Evolutionary conservation across 2,329 filamentous ascomycete genomes (phyloP).

Genomic region (Monilinia polystroma): DNA sequence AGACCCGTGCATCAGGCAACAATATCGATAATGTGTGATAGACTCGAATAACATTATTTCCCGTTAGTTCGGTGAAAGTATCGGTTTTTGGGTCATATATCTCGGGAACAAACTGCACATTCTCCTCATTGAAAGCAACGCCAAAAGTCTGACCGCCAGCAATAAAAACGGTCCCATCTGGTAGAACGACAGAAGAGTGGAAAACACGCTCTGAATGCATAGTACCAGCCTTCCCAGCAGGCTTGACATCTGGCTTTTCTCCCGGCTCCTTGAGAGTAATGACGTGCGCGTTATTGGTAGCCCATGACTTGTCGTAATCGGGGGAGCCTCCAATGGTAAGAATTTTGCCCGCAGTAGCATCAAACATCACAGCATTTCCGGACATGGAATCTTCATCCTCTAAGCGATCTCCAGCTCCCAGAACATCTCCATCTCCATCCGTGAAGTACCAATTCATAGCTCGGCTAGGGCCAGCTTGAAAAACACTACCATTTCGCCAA

Average conservation of each 20-base stretch:
- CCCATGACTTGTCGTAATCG: slow-evolving; percentile 4
- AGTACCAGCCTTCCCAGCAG: background rate
- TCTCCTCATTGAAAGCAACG: slow-evolving; percentile 11
- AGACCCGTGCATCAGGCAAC: slow-evolving; percentile 3
- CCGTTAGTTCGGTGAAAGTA: slow-evolving; percentile 3
- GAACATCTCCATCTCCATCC: background rate
- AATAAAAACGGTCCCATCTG: slow-evolving; percentile 14
- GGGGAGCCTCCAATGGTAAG: slow-evolving; percentile 10
- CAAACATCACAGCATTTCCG: slow-evolving; percentile 17
- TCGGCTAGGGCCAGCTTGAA: slow-evolving; percentile 13
- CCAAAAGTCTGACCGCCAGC: slow-evolving; percentile 10
- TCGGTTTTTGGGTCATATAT: background rate
- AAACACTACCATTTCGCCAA: slow-evolving; percentile 12
- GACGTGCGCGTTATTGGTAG: slow-evolving; percentile 4
- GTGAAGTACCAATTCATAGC: slow-evolving; percentile 19
- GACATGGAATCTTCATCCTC: slow-evolving; percentile 9
- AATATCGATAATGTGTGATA: slow-evolving; percentile 13
- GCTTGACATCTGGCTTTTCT: background rate
- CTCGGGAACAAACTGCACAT: slow-evolving; percentile 6
- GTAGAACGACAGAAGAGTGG: slow-evolving; percentile 7
- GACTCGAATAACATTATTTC: slow-evolving; percentile 10
- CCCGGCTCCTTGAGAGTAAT: slow-evolving; percentile 2
- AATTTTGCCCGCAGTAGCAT: slow-evolving; percentile 5
- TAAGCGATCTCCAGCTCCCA: background rate
- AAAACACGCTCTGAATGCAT: slow-evolving; percentile 16